Evolutionary conservation across 2,329 filamentous ascomycete species (phyloP).

Genomic region (Aspergillus pseudoterreus): DNA sequence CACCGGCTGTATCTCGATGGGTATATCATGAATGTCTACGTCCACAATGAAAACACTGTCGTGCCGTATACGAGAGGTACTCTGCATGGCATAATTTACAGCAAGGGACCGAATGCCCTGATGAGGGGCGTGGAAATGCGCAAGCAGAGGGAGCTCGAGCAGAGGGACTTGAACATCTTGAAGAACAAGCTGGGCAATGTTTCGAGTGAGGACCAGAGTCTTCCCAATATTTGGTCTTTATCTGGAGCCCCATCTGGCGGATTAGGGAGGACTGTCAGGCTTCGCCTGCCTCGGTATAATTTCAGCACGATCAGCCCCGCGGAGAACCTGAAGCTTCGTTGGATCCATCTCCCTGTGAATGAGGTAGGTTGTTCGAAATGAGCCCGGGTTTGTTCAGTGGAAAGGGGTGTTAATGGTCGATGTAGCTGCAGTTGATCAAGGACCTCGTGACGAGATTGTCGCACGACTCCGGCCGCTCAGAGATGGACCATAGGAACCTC

Average conservation of each 20-base stretch:
- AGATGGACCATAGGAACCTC: conserved; percentile 5
- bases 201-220: neutral
- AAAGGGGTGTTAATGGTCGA: no score
- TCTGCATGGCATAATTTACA: neutral
- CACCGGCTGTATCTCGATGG: neutral
- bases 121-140: neutral
- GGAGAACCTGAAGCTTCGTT: conserved; percentile 2
- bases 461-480: neutral
- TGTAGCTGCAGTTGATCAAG: neutral
- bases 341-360: conserved; percentile 7
- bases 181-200: neutral
- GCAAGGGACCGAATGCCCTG: neutral
- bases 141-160: neutral
- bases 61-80: neutral
- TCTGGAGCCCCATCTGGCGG: neutral
- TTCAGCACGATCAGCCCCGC: neutral
- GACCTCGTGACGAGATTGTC: conserved; percentile 3
- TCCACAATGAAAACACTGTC: neutral
- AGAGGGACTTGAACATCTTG: neutral
- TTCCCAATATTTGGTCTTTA: neutral
- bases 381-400: no score
- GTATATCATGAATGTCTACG: neutral
- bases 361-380: neutral
- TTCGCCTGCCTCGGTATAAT: neutral
- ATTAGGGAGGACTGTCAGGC: neutral